phyloP scores from a whole-genome alignment of 129 eudicot genomes.

The Dittrichia graveolens region DNA sequence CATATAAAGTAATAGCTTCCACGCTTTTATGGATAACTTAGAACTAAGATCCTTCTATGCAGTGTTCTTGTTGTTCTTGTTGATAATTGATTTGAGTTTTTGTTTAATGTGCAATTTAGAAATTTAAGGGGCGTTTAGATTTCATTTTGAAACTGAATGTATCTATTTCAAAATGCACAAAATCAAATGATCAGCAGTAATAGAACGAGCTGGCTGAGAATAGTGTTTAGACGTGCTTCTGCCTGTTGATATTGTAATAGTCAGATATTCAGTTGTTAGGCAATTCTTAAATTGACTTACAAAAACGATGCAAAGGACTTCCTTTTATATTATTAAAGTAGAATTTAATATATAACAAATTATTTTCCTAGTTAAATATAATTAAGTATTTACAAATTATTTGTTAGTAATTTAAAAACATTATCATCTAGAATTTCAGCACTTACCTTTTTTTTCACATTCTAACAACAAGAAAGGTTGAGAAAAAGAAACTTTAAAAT shows the following conservation, averaged over 20 bases:
- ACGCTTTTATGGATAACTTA: neutral
- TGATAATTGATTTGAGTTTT: slow-evolving; percentile 4
- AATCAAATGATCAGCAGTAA: neutral
- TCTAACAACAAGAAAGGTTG: neutral
- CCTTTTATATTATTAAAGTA: neutral
- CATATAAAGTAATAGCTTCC: neutral
- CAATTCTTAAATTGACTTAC: neutral
- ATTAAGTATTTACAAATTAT: neutral
- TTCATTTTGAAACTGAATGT: neutral
- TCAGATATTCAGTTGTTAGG: neutral
- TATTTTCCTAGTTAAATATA: neutral
- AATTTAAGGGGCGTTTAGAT: neutral
- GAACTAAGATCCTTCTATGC: slow-evolving; percentile 10
- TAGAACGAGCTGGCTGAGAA: neutral
- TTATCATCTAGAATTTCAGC: neutral
- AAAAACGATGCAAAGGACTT: neutral
- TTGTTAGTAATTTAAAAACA: neutral
- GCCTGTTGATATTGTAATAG: neutral
- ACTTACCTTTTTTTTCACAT: neutral
- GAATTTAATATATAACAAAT: neutral
- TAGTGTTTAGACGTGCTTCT: neutral
- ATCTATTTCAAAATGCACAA: neutral
- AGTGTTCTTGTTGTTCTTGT: too few relatives aligned
- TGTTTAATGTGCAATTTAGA: neutral
- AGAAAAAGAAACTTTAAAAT: neutral